Base-by-base conservation (phyloP, 345 rosid species). In the Capsella bursapastoris region DNA sequence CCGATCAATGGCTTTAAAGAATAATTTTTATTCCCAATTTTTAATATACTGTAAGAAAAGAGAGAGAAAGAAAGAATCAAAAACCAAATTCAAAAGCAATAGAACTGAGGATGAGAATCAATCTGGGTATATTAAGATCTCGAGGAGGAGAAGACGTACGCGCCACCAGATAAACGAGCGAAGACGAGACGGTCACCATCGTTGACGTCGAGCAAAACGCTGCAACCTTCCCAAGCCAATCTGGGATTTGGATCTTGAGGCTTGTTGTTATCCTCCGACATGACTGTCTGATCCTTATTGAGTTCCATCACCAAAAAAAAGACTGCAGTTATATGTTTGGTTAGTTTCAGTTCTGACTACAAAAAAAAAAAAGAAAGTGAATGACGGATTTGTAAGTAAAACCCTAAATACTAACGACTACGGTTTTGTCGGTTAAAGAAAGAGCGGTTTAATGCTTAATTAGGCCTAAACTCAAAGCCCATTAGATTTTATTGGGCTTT, bases 121-220 rank as follows among this genome's bases (percentile, higher is more conserved):
- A 71, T 64, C 57, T 51, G 29, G 31, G 27, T 11, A 25, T 11
- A 25, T 5, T 6, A 59, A 29, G 31, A 37, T 38, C 25, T 59
- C 11, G 15, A 61, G 52, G 59, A 49, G 13, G 48, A n/a, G 5
- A 58, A 77, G 50, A 80, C 93, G 79, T 67, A 92, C 97, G 96
- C 84, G 84, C 84, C 90, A 60, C 90, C 57, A 0, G 97, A 85
- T 73, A 92, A 90, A 57, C 99, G 90, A 48, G 96, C 89, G 63
- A 95, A 95, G 71, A 95, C 97, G 59, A 95, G 81, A 51, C 97
- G 97, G 70, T 92, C 99, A 34, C 99, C 97, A n/a, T 95, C 92
- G 72, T 95, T 95, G 68, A 95, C 79, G 76, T 92, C 99, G 44
- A 95, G 97, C 88, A 95, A 76, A 5, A 89, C 99, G 51, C 92